Conservation (phyloP, 768 basidiomycete species). For the Chlorophyllum brunneum region DNA sequence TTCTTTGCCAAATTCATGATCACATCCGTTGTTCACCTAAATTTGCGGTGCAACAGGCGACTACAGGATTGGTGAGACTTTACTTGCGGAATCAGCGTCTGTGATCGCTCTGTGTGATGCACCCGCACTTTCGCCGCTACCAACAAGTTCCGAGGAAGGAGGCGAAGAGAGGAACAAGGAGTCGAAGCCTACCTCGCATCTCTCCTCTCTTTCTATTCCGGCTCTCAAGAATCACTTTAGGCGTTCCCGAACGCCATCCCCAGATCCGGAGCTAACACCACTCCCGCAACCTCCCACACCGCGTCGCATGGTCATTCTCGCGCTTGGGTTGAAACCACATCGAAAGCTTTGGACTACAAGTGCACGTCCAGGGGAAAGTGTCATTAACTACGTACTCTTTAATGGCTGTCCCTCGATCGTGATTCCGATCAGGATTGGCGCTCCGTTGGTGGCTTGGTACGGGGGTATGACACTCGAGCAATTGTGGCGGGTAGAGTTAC, state of each 20-base stretch:
- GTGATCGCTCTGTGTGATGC: conserved; percentile 41
- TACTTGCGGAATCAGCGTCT: conserved; percentile 54
- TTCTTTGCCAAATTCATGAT: too few relatives aligned
- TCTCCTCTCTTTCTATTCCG: conserved; percentile 29
- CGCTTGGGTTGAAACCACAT: conserved; percentile 61
- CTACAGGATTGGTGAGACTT: conserved; percentile 53
- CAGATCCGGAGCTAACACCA: conserved; percentile 40
- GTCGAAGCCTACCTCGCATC: conserved; percentile 10
- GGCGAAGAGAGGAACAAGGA: conserved; percentile 12
- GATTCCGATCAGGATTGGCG: conserved; percentile 54
- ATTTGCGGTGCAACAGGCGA: conserved; percentile 38
- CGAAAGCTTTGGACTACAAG: conserved; percentile 55
- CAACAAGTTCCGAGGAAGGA: conserved; percentile 16
- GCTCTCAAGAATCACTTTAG: conserved; percentile 40
- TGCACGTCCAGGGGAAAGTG: conserved; percentile 56
- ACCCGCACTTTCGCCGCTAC: conserved; percentile 21
- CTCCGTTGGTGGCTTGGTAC: conserved; percentile 66
- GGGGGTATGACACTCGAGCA: conserved; percentile 52
- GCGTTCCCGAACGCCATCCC: conserved; percentile 50
- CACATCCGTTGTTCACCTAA: background rate
- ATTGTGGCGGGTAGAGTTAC: conserved; percentile 49
- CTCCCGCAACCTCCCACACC: conserved; percentile 40
- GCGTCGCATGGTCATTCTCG: conserved; percentile 52
- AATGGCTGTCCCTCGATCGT: conserved; percentile 61
- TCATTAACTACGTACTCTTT: conserved; percentile 57